phyloP scores from a whole-genome alignment of 306 rosid genomes.

The Adenanthera pavonina region DNA sequence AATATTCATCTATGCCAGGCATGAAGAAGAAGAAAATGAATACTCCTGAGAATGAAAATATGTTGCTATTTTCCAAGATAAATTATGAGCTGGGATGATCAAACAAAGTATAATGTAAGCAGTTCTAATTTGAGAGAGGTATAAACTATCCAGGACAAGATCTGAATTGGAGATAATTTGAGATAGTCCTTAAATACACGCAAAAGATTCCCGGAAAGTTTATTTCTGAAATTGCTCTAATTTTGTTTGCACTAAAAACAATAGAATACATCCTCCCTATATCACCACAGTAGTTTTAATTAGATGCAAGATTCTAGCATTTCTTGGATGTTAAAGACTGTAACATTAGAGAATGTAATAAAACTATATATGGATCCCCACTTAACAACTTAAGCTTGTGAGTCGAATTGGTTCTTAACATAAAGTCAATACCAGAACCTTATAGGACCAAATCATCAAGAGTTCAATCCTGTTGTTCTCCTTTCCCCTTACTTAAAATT shows the following conservation, averaged over 20 bases:
- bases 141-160: neutral
- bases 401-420: neutral
- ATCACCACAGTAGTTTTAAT: neutral
- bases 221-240: conserved; percentile 1
- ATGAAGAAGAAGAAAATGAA: conserved; percentile 1
- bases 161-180: neutral
- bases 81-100: neutral
- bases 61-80: neutral
- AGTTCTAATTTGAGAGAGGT: neutral
- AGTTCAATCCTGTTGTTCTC: neutral
- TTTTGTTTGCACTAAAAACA: conserved; percentile 6
- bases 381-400: neutral
- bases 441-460: neutral
- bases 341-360: neutral
- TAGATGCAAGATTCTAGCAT: neutral
- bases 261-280: neutral
- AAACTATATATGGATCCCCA: neutral
- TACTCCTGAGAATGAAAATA: neutral
- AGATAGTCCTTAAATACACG: neutral
- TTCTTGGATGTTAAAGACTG: neutral
- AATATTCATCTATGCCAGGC: neutral
- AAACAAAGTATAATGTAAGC: neutral
- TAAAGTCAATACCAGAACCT: neutral
- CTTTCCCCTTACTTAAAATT: neutral
- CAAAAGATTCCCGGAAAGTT: neutral